Conservation (phyloP, 352 stramenopile species). For the Pythium phragmiticola region DNA sequence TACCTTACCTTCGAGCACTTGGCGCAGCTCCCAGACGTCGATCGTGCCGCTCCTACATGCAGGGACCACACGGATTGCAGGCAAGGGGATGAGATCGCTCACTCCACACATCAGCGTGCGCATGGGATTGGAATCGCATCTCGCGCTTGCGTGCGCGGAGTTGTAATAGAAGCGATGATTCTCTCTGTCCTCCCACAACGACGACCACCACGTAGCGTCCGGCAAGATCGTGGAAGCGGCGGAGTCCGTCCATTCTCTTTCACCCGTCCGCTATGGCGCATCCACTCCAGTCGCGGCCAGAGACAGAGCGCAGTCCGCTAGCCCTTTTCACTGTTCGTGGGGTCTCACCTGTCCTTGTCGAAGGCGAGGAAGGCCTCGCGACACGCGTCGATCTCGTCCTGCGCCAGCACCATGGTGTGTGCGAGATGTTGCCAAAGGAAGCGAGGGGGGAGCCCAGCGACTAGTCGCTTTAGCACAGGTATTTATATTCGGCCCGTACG, state of each 20-base stretch:
- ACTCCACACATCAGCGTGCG: too few species aligned
- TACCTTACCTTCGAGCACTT: constrained; percentile 89
- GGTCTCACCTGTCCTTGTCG: constrained; percentile 90
- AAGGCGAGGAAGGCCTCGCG: constrained; percentile 96
- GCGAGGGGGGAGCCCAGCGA: not conserved
- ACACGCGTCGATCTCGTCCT: constrained; percentile 96
- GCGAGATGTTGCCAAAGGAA: not conserved
- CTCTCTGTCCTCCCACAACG: too few species aligned
- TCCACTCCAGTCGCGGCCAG: not conserved
- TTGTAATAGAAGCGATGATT: too few species aligned
- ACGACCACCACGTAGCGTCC: too few species aligned
- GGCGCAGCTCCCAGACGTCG: constrained; percentile 92
- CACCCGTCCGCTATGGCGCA: not conserved
- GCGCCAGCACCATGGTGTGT: constrained; percentile 79
- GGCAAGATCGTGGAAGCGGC: not conserved
- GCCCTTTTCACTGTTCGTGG: not conserved
- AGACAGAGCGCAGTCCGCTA: not conserved
- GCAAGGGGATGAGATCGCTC: not conserved
- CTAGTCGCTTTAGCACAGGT: constrained; percentile 10
- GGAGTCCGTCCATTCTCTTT: not conserved
- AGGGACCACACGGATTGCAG: not conserved
- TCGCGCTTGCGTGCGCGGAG: too few species aligned
- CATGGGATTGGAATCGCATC: too few species aligned
- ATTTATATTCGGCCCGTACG: constrained; percentile 4
- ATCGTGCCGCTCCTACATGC: constrained; percentile 88